A percentile compares a stretch with the other conserved stretches of the same genome.
These are phyloP conservation scores for Prosopis cineraria DNA, from an alignment of 306 rosid genomes.

Conservation along the genomic window DNA sequence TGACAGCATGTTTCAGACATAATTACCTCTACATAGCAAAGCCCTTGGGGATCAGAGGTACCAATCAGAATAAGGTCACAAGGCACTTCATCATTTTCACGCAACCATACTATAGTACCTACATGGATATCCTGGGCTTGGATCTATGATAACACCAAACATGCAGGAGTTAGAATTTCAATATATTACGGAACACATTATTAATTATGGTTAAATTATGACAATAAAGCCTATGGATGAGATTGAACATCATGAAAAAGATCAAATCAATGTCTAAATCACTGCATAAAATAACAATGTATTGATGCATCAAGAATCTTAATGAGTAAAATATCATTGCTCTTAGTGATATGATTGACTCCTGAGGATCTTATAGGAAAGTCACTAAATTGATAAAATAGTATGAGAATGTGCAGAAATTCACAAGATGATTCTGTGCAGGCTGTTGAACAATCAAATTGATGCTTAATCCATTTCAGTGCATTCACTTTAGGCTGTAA, in stretches of 20 bases:
- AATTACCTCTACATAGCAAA: constrained; percentile 91
- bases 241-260: neutral
- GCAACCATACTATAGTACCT: constrained; percentile 89
- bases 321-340: neutral
- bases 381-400: constrained; percentile 11
- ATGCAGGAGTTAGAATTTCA: constrained; percentile 19
- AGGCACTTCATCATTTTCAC: constrained; percentile 99
- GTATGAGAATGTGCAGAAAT: constrained; percentile 13
- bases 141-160: constrained; percentile 56
- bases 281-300: neutral
- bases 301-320: neutral
- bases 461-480: neutral
- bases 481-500: constrained; percentile 3
- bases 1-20: constrained; percentile 36
- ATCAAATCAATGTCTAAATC: neutral
- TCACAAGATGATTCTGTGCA: constrained; percentile 6
- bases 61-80: constrained; percentile 97
- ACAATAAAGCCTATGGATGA: neutral
- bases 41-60: constrained; percentile 91
- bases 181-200: constrained; percentile 6
- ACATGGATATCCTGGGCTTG: constrained; percentile 92
- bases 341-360: neutral
- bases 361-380: constrained; percentile 2
- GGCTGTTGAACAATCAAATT: neutral
- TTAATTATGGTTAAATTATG: neutral